A percentile compares a stretch with the other conserved stretches of the same genome.
Conservation (phyloP, 2,329 filamentous ascomycete genomes). For the Madurella mycetomatis region DNA sequence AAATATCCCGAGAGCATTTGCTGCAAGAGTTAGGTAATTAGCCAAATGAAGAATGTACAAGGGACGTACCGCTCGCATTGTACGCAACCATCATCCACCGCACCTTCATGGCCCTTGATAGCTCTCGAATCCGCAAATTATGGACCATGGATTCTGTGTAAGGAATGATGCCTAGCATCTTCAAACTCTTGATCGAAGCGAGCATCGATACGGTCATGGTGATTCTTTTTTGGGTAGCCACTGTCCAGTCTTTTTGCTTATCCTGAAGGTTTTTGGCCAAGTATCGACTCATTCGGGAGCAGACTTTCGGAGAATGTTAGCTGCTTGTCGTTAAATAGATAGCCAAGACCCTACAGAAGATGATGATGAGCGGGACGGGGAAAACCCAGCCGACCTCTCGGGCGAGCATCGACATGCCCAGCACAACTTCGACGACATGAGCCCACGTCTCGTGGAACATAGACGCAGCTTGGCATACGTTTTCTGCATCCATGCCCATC, state of each 20-base stretch:
- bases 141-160: conserved; percentile 24
- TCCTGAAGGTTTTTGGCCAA: conserved; percentile 35
- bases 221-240: conserved; percentile 38
- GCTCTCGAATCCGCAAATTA: conserved; percentile 31
- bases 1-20: conserved; percentile 41
- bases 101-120: conserved; percentile 30
- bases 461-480: conserved; percentile 29
- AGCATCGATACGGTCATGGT: conserved; percentile 34
- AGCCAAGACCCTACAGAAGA: conserved; percentile 33
- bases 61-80: conserved; percentile 36
- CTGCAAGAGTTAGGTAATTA: conserved; percentile 21
- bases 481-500: conserved; percentile 39
- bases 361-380: conserved; percentile 40
- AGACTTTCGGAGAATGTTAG: conserved; percentile 29
- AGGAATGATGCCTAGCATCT: conserved; percentile 36
- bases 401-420: conserved; percentile 38
- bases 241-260: conserved; percentile 38
- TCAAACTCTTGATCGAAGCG: conserved; percentile 36
- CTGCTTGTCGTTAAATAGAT: no score
- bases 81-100: conserved; percentile 40
- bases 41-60: accelerated
- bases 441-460: conserved; percentile 43
- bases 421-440: conserved; percentile 36
- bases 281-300: conserved; percentile 38
- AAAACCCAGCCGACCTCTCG: conserved; percentile 40